Evolutionary conservation across 805 yeast species (phyloP), one percentile per base, ranked within the genome.

Genomic region (Sungouiella thailandica): DNA sequence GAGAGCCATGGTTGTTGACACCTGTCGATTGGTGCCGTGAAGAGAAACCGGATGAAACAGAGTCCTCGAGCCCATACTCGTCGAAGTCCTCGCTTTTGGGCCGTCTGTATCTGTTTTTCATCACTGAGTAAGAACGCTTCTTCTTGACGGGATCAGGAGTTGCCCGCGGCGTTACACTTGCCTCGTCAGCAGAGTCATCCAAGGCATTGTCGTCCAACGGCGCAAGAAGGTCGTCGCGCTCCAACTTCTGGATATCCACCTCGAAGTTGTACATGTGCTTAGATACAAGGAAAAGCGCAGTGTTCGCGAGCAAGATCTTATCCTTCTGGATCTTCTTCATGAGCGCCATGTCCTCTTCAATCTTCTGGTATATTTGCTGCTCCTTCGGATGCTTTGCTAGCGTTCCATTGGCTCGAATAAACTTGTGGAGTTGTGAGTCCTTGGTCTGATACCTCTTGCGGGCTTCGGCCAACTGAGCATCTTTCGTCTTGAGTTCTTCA

Each of bases 371-470:
- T 4, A 83, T 50, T 40, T 71, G 78, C 29, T 67, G 75, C 52
- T 90, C 98, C 43, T 86, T 83, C 2, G 96, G 93, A 56, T 82
- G 82, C 43, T 79, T 83, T 1, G 81, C 72, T 27, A 82, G 60
- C 1, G 96, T 81, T 1, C 97, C 96, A 58, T 85, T 78, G 31
- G 83, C 80, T 43, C 81, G 77, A 40, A 88, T 83, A 55, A 76
- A 81, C 54, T 87, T 88, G 52, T 84, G 95, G 34, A 90, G 62
- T 42, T 80, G 85, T n/a, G 74, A 67, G 51, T 90, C 97, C 44
- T 81, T 72, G 37, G 77, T 79, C 46, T 73, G 78, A 42, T 78
- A 73, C 46, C 83, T 74, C 50, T 76, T 76, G 36, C 85, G 70
- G 6, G 74, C 68, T 36, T 84, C 94, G 48, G 75, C 74, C 18